Evolutionary conservation across 139 green algal genomes (phyloP).

Genomic region (Chlorella sorokiniana): DNA sequence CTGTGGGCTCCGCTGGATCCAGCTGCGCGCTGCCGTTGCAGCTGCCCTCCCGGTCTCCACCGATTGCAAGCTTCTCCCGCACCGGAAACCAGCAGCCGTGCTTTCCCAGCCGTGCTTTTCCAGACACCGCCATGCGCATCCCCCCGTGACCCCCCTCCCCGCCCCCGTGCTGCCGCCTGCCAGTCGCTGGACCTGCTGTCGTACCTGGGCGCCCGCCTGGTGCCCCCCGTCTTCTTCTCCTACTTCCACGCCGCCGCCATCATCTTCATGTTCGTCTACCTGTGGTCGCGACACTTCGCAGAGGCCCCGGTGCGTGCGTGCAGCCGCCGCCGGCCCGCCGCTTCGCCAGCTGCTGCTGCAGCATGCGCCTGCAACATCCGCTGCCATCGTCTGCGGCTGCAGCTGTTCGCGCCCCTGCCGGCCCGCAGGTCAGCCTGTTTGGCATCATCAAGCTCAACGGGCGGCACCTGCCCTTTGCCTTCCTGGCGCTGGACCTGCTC

Average conservation of each 20-base stretch:
- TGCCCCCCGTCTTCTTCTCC: slow-evolving; percentile 47
- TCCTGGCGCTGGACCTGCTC: slow-evolving; percentile 55
- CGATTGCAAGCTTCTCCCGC: no score
- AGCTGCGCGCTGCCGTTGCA: no score
- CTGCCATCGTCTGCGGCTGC: neutral
- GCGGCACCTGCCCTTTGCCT: slow-evolving; percentile 67
- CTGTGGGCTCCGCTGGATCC: no score
- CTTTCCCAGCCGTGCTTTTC: no score
- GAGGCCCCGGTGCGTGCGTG: slow-evolving; percentile 39
- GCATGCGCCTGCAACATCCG: no score
- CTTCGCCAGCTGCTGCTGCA: no score
- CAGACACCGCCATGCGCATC: neutral
- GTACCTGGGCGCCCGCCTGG: neutral
- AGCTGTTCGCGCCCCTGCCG: neutral
- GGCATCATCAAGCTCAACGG: slow-evolving; percentile 54
- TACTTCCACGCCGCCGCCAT: slow-evolving; percentile 56
- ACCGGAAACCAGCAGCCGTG: no score
- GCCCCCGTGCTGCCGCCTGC: neutral
- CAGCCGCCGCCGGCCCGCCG: neutral
- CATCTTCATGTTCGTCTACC: slow-evolving; percentile 77
- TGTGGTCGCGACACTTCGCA: slow-evolving; percentile 63
- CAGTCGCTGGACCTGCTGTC: slow-evolving; percentile 33
- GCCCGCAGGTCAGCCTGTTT: slow-evolving; percentile 49
- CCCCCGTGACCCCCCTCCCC: neutral
- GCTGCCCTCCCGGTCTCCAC: neutral